These are phyloP conservation scores for Erodium maritimum DNA, from an alignment of 345 rosid species.

Conservation along the genomic window DNA sequence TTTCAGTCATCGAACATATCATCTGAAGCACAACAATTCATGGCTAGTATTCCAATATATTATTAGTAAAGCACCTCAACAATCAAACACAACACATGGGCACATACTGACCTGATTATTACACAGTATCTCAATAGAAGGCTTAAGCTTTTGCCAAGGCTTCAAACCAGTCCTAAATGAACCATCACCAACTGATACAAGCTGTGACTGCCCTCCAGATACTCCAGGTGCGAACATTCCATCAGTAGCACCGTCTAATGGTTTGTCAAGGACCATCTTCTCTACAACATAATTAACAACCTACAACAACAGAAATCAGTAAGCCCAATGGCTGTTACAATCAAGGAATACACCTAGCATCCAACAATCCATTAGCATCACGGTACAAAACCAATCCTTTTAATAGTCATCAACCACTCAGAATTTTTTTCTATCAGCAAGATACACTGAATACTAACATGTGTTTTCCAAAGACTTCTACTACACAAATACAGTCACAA, in stretches of 20 bases:
- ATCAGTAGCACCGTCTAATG: conserved; percentile 40
- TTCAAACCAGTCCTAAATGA: conserved; percentile 52
- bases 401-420: no score
- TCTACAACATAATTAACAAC: conserved; percentile 90
- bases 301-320: conserved; percentile 21
- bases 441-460: no score
- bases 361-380: no score
- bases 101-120: conserved; percentile 74
- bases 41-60: background rate
- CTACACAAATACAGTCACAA: no score
- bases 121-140: conserved; percentile 86
- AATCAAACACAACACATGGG: background rate
- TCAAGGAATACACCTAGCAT: no score
- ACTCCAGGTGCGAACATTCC: conserved; percentile 51
- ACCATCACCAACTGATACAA: conserved; percentile 54
- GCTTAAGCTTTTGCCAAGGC: conserved; percentile 72
- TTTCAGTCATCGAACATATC: background rate
- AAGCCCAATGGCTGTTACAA: background rate
- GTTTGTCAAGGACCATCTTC: conserved; percentile 81
- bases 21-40: background rate
- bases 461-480: no score
- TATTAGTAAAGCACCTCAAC: background rate
- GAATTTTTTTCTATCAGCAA: no score
- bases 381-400: no score
- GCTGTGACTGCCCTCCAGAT: conserved; percentile 51